A percentile compares a stretch with the other conserved stretches of the same genome.
Conservation (phyloP, 345 rosid species). For the Euphorbia lathyris region DNA sequence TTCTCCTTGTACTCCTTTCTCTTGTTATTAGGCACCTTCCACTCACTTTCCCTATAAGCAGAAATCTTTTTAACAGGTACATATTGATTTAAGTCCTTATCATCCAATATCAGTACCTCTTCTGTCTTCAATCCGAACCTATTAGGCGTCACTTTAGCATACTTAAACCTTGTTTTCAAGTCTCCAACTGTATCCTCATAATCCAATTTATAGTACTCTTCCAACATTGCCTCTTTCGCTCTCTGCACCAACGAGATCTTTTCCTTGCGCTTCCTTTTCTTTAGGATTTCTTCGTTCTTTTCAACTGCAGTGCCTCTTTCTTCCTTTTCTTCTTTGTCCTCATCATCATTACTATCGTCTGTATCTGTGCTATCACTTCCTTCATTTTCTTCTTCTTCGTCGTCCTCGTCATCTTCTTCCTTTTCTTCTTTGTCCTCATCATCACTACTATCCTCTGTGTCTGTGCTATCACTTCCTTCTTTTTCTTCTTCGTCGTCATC, state of each 20-base stretch:
- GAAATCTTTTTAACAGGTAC: constrained; percentile 81
- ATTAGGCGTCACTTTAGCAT: constrained; percentile 67
- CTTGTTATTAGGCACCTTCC: constrained; percentile 59
- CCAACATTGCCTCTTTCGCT: constrained; percentile 74
- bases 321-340: constrained; percentile 18
- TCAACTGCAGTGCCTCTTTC: constrained; percentile 13
- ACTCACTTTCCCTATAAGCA: constrained; percentile 68
- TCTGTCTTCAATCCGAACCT: constrained; percentile 50
- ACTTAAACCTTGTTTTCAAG: constrained; percentile 86
- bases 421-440: constrained; percentile 12
- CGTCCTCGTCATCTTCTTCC: too few relatives aligned
- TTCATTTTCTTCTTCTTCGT: constrained; percentile 14
- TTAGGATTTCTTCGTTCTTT: constrained; percentile 43
- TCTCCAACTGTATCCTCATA: constrained; percentile 87
- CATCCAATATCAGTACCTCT: constrained; percentile 63
- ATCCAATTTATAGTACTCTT: constrained; percentile 85
- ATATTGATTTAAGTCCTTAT: constrained; percentile 74
- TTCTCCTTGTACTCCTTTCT: constrained; percentile 49
- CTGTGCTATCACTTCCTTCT: too few relatives aligned
- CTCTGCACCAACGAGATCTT: constrained; percentile 58
- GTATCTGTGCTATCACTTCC: constrained; percentile 13
- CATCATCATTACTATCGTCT: constrained; percentile 19
- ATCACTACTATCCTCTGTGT: too few relatives aligned
- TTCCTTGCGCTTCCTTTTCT: constrained; percentile 64
- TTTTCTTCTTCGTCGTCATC: constrained; percentile 16